phyloP scores from a whole-genome alignment of 495 filamentous ascomycete genomes.

The Daldinia grandis region DNA sequence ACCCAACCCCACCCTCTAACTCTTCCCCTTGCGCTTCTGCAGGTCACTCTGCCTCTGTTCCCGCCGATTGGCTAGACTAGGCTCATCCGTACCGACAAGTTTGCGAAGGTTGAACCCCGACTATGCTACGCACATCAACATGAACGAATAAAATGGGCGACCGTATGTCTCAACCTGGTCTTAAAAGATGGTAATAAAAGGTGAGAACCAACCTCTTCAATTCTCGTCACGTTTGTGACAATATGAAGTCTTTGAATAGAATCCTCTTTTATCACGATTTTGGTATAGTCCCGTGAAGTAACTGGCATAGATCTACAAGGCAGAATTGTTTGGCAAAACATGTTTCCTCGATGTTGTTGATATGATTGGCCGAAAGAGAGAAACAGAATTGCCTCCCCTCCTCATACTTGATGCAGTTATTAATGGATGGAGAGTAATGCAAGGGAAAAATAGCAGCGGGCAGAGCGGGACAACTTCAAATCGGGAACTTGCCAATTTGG shows the following conservation, averaged over 20 bases:
- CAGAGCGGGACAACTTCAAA: background rate
- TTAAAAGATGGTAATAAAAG: conserved; percentile 26
- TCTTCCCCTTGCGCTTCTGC: conserved; percentile 31
- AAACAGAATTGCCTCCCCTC: conserved; percentile 25
- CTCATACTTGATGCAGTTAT: background rate
- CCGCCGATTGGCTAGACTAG: conserved; percentile 34
- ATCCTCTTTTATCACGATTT: conserved; percentile 20
- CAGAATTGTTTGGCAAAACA: background rate
- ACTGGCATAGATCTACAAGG: background rate
- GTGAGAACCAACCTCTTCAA: conserved; percentile 32
- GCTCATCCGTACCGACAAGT: conserved; percentile 7
- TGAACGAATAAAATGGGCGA: conserved; percentile 17
- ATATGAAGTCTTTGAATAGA: conserved; percentile 16
- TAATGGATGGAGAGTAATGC: background rate
- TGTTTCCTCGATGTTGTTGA: conserved; percentile 6
- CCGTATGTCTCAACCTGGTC: conserved; percentile 9
- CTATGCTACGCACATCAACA: conserved; percentile 8
- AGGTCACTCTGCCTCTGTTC: conserved; percentile 32
- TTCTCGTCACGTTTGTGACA: conserved; percentile 27
- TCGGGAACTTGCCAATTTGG: background rate
- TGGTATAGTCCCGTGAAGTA: conserved; percentile 9
- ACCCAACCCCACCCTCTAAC: conserved; percentile 30
- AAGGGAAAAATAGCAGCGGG: background rate
- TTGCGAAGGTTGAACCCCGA: conserved; percentile 20
- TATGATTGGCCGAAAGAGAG: background rate